These are phyloP conservation scores for Macrolepiota dolichaula DNA, from an alignment of 768 basidiomycete genomes.

Conservation along the genomic window DNA sequence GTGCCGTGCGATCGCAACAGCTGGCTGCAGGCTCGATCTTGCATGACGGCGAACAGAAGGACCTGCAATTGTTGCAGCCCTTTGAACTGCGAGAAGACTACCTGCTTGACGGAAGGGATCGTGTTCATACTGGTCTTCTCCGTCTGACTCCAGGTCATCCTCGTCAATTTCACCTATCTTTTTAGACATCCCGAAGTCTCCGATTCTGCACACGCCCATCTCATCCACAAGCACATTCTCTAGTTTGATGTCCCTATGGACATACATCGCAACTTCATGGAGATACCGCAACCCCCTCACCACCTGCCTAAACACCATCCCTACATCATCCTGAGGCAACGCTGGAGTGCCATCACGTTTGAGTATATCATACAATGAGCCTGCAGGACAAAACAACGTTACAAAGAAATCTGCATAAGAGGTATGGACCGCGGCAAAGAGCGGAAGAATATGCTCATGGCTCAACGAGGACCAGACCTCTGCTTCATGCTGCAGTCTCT, in stretches of 20 bases:
- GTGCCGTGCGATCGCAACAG: constrained; percentile 34
- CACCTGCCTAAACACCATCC: constrained; percentile 85
- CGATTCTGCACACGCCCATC: constrained; percentile 80
- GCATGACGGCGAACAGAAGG: constrained; percentile 22
- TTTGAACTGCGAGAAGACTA: constrained; percentile 27
- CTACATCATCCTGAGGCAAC: constrained; percentile 72
- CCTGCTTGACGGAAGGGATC: constrained; percentile 11
- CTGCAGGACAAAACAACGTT: constrained; percentile 80
- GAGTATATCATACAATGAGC: constrained; percentile 82
- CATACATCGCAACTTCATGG: constrained; percentile 70
- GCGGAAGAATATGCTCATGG: constrained; percentile 85
- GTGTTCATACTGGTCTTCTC: constrained; percentile 21
- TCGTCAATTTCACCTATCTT: constrained; percentile 51
- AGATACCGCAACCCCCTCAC: constrained; percentile 80
- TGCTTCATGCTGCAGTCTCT: constrained; percentile 68
- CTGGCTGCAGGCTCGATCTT: constrained; percentile 21
- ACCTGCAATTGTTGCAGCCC: constrained; percentile 36
- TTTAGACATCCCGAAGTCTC: constrained; percentile 81
- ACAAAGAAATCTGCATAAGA: constrained; percentile 73
- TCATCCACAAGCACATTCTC: constrained; percentile 95
- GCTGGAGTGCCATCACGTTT: constrained; percentile 66
- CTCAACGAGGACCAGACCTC: constrained; percentile 70
- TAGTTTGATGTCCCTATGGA: constrained; percentile 95
- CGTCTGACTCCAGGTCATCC: constrained; percentile 27
- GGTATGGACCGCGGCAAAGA: constrained; percentile 63